Conservation (phyloP, 179 eudicot genomes). For the Nepenthes alata region DNA sequence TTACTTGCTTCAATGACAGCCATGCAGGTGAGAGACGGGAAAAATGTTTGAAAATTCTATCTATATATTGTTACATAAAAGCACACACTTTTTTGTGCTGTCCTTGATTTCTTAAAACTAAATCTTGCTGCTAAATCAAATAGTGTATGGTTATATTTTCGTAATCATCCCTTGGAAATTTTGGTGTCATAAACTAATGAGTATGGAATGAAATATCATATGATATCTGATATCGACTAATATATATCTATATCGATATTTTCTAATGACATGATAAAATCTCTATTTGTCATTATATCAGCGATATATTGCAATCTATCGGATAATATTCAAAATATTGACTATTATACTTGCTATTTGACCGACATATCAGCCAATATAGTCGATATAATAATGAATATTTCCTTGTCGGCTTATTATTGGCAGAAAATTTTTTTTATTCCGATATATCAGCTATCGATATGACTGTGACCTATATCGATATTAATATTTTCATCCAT, state of each 20-base stretch:
- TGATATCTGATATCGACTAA: no score
- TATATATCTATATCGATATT: no score
- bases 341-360: background rate
- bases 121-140: background rate
- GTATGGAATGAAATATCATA: background rate
- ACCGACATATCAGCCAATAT: no score
- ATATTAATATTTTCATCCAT: no score
- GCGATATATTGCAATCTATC: background rate
- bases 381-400: no score
- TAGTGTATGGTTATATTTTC: background rate
- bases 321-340: background rate
- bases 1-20: conserved; percentile 51
- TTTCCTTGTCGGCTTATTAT: no score
- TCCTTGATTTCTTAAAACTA: background rate
- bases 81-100: background rate
- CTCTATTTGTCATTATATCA: no score
- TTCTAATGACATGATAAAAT: no score
- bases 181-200: background rate
- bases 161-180: background rate
- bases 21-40: conserved; percentile 50
- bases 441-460: no score
- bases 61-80: background rate
- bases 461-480: no score
- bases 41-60: background rate
- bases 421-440: no score